Evolutionary conservation across 2,329 filamentous ascomycete species (phyloP).

Genomic region (Nemania bipapillata): DNA sequence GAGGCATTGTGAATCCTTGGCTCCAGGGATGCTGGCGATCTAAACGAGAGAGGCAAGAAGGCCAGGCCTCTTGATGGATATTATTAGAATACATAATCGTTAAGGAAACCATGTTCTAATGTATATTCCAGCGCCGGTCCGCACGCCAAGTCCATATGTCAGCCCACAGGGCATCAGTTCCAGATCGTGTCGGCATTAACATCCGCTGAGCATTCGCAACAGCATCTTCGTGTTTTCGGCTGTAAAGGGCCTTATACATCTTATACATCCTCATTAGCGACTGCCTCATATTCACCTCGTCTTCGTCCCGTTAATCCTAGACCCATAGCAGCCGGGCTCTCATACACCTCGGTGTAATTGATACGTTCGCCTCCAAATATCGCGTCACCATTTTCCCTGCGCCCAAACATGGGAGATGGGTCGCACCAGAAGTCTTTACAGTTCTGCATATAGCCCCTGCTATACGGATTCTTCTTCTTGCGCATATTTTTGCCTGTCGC

Average conservation of each 20-base stretch:
- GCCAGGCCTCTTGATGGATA: not conserved
- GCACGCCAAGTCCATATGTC: conserved; percentile 13
- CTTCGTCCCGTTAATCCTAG: conserved; percentile 58
- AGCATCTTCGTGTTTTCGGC: conserved; percentile 1
- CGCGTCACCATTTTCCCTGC: conserved; percentile 76
- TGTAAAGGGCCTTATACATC: conserved; percentile 57
- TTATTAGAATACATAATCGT: conserved; percentile 27
- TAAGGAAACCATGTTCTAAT: conserved; percentile 21
- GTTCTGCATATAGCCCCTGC: conserved; percentile 82
- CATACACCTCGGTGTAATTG: conserved; percentile 91
- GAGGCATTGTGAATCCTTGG: not conserved
- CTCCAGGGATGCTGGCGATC: not conserved
- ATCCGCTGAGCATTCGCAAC: conserved; percentile 12
- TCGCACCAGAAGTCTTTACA: conserved; percentile 98
- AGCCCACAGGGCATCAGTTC: conserved; percentile 12
- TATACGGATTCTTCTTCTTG: conserved; percentile 82
- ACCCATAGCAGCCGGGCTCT: conserved; percentile 78
- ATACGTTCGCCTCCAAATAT: conserved; percentile 81
- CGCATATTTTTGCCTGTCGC: conserved; percentile 64
- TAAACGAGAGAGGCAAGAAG: not conserved
- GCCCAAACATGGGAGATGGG: conserved; percentile 80
- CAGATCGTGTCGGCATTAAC: conserved; percentile 33
- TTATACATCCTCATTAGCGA: conserved; percentile 67
- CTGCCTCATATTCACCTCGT: conserved; percentile 70
- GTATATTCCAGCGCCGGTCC: conserved; percentile 17